Evolutionary conservation across 345 rosid species (phyloP).

Genomic region (Aegle marmelos): DNA sequence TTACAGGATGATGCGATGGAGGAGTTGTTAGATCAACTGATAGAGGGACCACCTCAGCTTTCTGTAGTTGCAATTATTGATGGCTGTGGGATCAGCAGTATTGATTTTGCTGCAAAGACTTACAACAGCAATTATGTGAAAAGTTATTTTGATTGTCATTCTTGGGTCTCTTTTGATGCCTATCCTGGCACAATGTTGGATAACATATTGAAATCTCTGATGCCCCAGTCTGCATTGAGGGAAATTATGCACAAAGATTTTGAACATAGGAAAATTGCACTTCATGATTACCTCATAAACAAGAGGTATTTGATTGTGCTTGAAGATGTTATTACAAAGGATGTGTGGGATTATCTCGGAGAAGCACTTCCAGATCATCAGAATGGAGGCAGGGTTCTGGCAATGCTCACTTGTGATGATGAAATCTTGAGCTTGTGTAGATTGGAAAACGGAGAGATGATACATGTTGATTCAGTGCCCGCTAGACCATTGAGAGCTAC

Average conservation of each 20-base stretch:
- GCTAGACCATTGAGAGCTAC: background rate
- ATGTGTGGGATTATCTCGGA: background rate
- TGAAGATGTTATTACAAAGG: rapidly evolving
- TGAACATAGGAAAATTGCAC: background rate
- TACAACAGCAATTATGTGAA: no score
- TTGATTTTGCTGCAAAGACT: no score
- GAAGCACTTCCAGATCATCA: background rate
- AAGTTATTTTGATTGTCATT: no score
- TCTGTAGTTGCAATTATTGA: no score
- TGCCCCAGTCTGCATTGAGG: background rate
- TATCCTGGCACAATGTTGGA: no score
- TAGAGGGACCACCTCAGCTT: background rate
- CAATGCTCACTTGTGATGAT: background rate
- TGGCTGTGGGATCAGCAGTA: no score
- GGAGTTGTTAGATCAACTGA: background rate
- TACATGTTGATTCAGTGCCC: background rate
- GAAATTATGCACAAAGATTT: background rate
- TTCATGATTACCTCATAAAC: background rate
- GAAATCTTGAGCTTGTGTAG: background rate
- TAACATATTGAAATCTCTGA: no score
- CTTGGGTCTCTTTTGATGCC: no score
- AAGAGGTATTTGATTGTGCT: background rate
- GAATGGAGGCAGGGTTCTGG: background rate
- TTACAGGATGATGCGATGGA: background rate
- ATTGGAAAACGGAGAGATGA: background rate